Conservation (phyloP, 208 protist genomes). For the Leishmania turanica region DNA sequence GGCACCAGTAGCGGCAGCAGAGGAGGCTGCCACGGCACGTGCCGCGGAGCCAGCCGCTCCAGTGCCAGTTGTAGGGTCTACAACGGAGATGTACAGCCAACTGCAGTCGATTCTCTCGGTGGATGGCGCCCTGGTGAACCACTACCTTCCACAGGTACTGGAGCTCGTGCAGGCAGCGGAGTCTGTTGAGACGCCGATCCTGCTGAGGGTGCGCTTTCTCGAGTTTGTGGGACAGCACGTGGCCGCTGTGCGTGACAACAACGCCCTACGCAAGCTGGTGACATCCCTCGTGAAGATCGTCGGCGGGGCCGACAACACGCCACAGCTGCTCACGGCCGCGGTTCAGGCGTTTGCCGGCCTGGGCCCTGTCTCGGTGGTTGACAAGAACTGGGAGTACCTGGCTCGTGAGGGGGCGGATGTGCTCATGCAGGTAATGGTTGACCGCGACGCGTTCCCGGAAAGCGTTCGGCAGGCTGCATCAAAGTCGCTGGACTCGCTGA, state of each 20-base stretch:
- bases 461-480: constrained; percentile 61
- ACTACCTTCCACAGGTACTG: constrained; percentile 54
- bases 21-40: constrained; percentile 3
- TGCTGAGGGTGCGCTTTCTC: constrained; percentile 75
- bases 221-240: constrained; percentile 75
- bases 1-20: not conserved
- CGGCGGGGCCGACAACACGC: constrained; percentile 71
- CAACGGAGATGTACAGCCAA: constrained; percentile 69
- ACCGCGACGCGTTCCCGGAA: constrained; percentile 78
- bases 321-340: constrained; percentile 74
- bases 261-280: constrained; percentile 75
- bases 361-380: constrained; percentile 74
- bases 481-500: constrained; percentile 78
- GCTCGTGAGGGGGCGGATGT: constrained; percentile 87
- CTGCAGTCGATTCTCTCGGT: constrained; percentile 58
- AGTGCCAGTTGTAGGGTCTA: constrained; percentile 34
- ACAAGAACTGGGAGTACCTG: constrained; percentile 84
- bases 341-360: constrained; percentile 79
- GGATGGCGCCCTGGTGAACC: constrained; percentile 55
- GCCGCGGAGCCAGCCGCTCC: constrained; percentile 15
- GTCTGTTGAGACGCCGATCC: constrained; percentile 55
- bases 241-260: constrained; percentile 64
- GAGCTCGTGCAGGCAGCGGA: constrained; percentile 69
- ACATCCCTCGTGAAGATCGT: constrained; percentile 85
- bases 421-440: constrained; percentile 88